A percentile compares a stretch with the other conserved stretches of the same genome.
Evolutionary conservation across 23 red algal genomes (phyloP).

Genomic region (Chondrus crispus): DNA sequence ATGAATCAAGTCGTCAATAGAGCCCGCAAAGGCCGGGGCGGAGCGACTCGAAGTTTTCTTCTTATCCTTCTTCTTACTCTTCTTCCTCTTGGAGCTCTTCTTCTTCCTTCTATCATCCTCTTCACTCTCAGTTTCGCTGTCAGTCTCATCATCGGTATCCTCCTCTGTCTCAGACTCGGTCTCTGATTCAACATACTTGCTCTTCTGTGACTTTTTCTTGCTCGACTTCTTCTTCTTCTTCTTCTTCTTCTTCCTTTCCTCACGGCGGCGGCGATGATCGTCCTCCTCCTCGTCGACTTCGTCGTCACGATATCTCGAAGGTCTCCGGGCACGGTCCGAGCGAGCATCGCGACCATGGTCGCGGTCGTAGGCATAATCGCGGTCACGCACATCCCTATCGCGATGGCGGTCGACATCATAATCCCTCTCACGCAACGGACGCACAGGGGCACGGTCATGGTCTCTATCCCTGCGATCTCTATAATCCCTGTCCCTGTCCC

Average conservation of each 20-base stretch:
- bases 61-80: slow-evolving; percentile 65
- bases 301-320: slow-evolving; percentile 25
- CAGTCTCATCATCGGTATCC: neutral
- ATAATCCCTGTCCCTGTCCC: neutral
- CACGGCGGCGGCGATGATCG: slow-evolving; percentile 14
- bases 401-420: slow-evolving; percentile 17
- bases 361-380: slow-evolving; percentile 33
- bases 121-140: slow-evolving; percentile 33
- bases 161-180: slow-evolving; percentile 38
- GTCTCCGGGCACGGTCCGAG: neutral
- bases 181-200: slow-evolving; percentile 47
- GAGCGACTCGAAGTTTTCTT: neutral
- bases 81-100: slow-evolving; percentile 41
- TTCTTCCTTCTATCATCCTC: slow-evolving; percentile 21
- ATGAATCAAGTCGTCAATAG: slow-evolving; percentile 62
- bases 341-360: neutral
- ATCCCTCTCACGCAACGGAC: neutral
- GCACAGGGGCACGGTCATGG: neutral
- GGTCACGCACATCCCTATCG: slow-evolving; percentile 31
- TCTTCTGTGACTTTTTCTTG: slow-evolving; percentile 40
- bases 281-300: slow-evolving; percentile 48
- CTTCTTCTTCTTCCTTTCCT: slow-evolving; percentile 74
- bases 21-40: slow-evolving; percentile 46
- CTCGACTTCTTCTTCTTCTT: slow-evolving; percentile 67
- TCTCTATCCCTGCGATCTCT: slow-evolving; percentile 18